phyloP scores from a whole-genome alignment of 2,329 filamentous ascomycete genomes.

The Aspergillaceae sp. region DNA sequence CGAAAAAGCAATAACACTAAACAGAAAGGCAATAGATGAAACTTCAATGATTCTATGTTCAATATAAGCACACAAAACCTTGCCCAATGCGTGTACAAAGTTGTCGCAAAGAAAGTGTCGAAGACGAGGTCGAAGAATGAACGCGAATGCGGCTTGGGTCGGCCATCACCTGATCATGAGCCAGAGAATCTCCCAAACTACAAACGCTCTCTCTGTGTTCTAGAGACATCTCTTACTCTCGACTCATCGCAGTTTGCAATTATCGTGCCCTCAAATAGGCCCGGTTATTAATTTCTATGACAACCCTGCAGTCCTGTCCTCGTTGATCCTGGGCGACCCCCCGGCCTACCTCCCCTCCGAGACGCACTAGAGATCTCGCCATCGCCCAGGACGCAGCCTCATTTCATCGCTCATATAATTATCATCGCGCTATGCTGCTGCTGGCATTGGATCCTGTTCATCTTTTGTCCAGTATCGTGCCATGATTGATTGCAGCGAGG shows the following conservation, averaged over 20 bases:
- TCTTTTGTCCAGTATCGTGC: neutral
- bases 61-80: neutral
- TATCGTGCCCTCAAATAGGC: too few relatives aligned
- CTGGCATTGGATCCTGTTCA: constrained; percentile 2
- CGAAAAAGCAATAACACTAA: neutral
- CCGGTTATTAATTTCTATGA: too few relatives aligned
- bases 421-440: constrained; percentile 13
- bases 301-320: too few relatives aligned
- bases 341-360: too few relatives aligned
- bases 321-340: too few relatives aligned
- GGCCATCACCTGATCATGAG: too few relatives aligned
- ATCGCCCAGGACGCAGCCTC: constrained; percentile 2
- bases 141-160: neutral
- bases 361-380: too few relatives aligned
- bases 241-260: too few relatives aligned
- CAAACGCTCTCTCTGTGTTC: too few relatives aligned
- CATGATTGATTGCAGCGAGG: neutral
- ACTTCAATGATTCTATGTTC: neutral
- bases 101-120: neutral
- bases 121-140: neutral
- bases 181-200: too few relatives aligned
- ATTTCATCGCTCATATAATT: constrained; percentile 2
- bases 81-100: neutral
- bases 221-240: too few relatives aligned
- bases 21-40: neutral